These are phyloP conservation scores for Ceratobasidium sp. DNA, from an alignment of 1,284 basidiomycete genomes.

Conservation along the genomic window DNA sequence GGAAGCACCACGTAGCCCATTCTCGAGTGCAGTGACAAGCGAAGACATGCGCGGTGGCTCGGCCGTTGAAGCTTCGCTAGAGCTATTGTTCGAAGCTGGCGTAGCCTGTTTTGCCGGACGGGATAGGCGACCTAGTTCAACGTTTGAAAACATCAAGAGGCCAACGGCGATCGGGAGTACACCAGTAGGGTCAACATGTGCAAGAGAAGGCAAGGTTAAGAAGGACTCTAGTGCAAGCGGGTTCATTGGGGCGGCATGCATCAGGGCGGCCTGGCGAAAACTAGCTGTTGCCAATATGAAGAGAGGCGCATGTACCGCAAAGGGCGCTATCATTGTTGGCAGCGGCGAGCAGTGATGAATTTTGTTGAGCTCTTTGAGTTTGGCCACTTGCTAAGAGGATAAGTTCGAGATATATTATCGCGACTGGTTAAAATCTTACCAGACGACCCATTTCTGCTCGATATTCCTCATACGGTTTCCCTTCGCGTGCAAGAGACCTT, in stretches of 20 bases:
- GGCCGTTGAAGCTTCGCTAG: constrained; percentile 62
- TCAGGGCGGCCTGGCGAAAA: constrained; percentile 68
- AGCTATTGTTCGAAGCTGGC: constrained; percentile 63
- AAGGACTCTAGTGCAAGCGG: constrained; percentile 81
- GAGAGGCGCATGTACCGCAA: constrained; percentile 77
- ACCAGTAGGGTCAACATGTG: constrained; percentile 77
- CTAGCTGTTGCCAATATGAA: constrained; percentile 75
- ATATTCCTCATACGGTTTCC: constrained; percentile 65
- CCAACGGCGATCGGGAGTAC: constrained; percentile 78
- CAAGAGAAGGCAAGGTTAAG: constrained; percentile 76
- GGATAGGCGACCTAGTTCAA: constrained; percentile 78
- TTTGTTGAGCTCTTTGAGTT: constrained; percentile 64
- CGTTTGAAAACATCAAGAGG: constrained; percentile 79
- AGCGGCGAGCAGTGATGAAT: constrained; percentile 71
- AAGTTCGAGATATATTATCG: constrained; percentile 9
- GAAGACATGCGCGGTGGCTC: constrained; percentile 62
- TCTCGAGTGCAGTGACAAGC: constrained; percentile 56
- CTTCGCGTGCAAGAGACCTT: constrained; percentile 75
- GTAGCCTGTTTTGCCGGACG: constrained; percentile 33
- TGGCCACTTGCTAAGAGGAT: constrained; percentile 28
- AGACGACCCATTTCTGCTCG: constrained; percentile 54
- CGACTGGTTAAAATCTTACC: constrained; percentile 48
- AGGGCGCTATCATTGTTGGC: constrained; percentile 72
- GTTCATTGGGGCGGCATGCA: constrained; percentile 60
- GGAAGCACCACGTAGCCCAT: constrained; percentile 70